phyloP scores from a whole-genome alignment of 2,329 filamentous ascomycete species.

The Pezicula rhizophila region DNA sequence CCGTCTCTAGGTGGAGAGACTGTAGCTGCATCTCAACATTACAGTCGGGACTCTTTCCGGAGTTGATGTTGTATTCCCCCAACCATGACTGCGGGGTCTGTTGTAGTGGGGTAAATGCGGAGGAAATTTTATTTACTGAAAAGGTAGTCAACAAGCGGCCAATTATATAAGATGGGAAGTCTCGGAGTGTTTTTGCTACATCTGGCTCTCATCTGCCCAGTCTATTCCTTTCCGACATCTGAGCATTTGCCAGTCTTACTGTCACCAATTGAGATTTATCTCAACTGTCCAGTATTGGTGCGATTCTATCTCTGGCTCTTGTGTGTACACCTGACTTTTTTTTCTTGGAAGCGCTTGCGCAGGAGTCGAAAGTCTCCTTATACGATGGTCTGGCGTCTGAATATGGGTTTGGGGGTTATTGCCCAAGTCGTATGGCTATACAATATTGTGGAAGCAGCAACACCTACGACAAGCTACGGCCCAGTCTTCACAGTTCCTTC shows the following conservation, averaged over 20 bases:
- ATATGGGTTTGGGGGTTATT: background rate
- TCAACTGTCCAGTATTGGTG: background rate
- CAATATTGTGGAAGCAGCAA: background rate
- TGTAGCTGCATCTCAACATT: too few species aligned
- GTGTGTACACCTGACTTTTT: background rate
- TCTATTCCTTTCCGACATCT: background rate
- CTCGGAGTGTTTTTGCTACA: background rate
- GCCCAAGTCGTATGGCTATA: background rate
- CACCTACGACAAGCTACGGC: constrained; percentile 13
- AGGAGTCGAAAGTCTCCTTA: background rate
- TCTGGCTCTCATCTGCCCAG: background rate
- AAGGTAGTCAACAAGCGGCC: too few species aligned
- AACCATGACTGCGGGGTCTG: too few species aligned
- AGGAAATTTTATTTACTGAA: too few species aligned
- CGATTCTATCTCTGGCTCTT: background rate
- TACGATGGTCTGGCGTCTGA: background rate
- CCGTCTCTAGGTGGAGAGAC: too few species aligned
- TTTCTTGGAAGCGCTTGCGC: background rate
- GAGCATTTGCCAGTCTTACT: background rate
- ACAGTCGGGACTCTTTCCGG: too few species aligned
- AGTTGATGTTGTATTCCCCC: too few species aligned
- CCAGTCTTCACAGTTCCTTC: constrained; percentile 40
- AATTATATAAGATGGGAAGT: background rate
- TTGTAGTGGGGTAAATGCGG: too few species aligned
- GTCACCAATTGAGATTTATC: background rate